A percentile compares a stretch with the other conserved stretches of the same genome.
phyloP scores from a whole-genome alignment of 1,284 basidiomycete genomes.

The Irpex sp. region DNA sequence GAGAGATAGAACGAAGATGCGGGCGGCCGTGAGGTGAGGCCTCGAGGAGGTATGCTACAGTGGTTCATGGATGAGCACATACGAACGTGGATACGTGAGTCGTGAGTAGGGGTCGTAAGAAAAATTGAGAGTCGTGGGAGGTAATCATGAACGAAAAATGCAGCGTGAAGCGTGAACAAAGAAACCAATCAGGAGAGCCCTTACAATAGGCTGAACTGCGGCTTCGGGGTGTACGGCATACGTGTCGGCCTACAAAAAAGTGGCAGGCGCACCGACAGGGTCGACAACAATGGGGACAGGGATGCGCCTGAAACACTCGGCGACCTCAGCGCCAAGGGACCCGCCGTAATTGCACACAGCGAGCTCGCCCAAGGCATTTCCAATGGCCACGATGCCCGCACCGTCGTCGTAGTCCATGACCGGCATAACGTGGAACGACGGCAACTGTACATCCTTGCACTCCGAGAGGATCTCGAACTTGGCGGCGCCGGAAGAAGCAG shows the following conservation, averaged over 20 bases:
- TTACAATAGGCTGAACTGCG: background rate
- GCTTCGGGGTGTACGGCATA: background rate
- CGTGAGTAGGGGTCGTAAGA: background rate
- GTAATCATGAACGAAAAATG: background rate
- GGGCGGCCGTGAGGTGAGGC: background rate
- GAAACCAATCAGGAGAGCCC: background rate
- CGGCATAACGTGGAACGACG: slow-evolving; percentile 10
- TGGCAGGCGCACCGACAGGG: background rate
- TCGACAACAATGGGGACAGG: slow-evolving; percentile 4
- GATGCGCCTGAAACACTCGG: slow-evolving; percentile 7
- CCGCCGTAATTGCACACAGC: slow-evolving; percentile 13
- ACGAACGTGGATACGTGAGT: background rate
- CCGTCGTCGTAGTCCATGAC: slow-evolving; percentile 16
- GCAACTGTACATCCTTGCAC: slow-evolving; percentile 10
- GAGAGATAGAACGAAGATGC: background rate
- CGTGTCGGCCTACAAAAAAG: background rate
- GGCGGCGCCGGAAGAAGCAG: background rate
- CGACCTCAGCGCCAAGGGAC: background rate
- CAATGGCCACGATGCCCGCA: slow-evolving; percentile 10
- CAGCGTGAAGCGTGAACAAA: background rate
- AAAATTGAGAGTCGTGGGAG: background rate
- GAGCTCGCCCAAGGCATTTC: slow-evolving; percentile 11
- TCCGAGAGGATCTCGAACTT: slow-evolving; percentile 8
- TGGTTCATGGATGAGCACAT: background rate
- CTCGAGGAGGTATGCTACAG: background rate